Conservation (phyloP, 2,329 filamentous ascomycete genomes). For the Venturiaceae sp. region DNA sequence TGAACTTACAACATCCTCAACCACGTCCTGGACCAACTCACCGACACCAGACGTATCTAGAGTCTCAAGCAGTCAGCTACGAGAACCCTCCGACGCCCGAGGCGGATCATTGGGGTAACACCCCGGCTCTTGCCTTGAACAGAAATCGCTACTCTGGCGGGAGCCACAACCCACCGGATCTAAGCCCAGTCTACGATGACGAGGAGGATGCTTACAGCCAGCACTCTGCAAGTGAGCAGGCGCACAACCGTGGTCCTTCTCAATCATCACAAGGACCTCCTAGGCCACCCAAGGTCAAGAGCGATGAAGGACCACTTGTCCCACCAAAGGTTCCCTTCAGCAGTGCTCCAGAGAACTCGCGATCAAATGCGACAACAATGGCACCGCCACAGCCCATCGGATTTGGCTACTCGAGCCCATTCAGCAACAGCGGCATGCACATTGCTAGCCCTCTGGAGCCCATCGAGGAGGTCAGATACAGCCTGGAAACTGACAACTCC, state of each 20-base stretch:
- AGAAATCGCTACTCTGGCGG: constrained; percentile 28
- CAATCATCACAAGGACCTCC: constrained; percentile 22
- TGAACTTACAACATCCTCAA: constrained; percentile 73
- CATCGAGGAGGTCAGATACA: constrained; percentile 42
- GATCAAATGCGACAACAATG: no score
- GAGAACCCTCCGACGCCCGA: constrained; percentile 9
- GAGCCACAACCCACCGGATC: constrained; percentile 20
- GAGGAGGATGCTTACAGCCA: constrained; percentile 23
- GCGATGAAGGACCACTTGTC: constrained; percentile 50
- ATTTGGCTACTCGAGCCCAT: constrained; percentile 15
- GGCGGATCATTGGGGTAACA: constrained; percentile 36
- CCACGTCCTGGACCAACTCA: constrained; percentile 64
- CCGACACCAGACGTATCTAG: constrained; percentile 63
- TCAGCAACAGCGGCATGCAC: constrained; percentile 4
- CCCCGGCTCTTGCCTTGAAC: constrained; percentile 26
- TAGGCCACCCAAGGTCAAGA: constrained; percentile 43
- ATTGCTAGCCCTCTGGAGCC: constrained; percentile 31
- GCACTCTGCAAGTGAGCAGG: constrained; percentile 27
- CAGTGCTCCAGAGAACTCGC: constrained; percentile 23
- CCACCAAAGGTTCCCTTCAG: constrained; percentile 30
- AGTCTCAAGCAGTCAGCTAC: constrained; percentile 59
- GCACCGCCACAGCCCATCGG: constrained; percentile 16
- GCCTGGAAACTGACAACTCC: constrained; percentile 33
- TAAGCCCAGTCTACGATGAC: constrained; percentile 27
- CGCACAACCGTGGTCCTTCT: constrained; percentile 15